These are phyloP conservation scores for Diplodia seriata DNA, from an alignment of 2,329 filamentous ascomycete species.

Conservation along the genomic window DNA sequence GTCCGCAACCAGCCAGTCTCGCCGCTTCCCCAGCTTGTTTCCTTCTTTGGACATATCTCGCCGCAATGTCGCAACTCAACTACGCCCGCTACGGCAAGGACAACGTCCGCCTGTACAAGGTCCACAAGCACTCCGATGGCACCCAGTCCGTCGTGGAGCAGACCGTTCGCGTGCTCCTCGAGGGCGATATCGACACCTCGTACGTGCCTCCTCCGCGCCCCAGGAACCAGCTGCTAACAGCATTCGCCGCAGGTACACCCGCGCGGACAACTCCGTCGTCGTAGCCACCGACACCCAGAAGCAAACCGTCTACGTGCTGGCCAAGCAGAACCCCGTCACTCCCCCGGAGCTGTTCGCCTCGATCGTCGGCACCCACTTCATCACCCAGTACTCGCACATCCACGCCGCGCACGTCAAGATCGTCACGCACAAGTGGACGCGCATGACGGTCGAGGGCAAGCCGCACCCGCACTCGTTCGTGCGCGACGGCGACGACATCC, in stretches of 20 bases:
- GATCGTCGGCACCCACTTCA: constrained; percentile 85
- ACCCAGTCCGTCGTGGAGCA: constrained; percentile 90
- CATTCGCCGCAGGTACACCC: constrained; percentile 73
- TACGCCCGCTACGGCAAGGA: constrained; percentile 87
- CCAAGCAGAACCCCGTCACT: constrained; percentile 89
- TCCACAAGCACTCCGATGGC: constrained; percentile 79
- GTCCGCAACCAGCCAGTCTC: constrained; percentile 17
- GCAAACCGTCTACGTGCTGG: constrained; percentile 88
- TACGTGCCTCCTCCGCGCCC: constrained; percentile 46
- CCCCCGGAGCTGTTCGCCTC: constrained; percentile 92
- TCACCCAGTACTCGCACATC: constrained; percentile 88
- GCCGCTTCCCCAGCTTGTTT: constrained; percentile 1
- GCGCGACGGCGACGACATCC: constrained; percentile 86
- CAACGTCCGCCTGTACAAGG: constrained; percentile 98
- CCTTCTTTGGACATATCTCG: not conserved
- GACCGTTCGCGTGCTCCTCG: constrained; percentile 90
- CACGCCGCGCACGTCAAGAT: constrained; percentile 81
- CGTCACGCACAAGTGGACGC: constrained; percentile 87
- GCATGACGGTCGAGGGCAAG: constrained; percentile 84
- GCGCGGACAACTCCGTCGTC: constrained; percentile 91
- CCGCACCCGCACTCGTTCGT: constrained; percentile 95
- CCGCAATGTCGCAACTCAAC: constrained; percentile 54
- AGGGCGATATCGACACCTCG: constrained; percentile 89
- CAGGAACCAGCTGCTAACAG: not conserved
- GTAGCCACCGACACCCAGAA: constrained; percentile 98